phyloP scores from a whole-genome alignment of 2,329 filamentous ascomycete genomes.

The Volutella citrinella region DNA sequence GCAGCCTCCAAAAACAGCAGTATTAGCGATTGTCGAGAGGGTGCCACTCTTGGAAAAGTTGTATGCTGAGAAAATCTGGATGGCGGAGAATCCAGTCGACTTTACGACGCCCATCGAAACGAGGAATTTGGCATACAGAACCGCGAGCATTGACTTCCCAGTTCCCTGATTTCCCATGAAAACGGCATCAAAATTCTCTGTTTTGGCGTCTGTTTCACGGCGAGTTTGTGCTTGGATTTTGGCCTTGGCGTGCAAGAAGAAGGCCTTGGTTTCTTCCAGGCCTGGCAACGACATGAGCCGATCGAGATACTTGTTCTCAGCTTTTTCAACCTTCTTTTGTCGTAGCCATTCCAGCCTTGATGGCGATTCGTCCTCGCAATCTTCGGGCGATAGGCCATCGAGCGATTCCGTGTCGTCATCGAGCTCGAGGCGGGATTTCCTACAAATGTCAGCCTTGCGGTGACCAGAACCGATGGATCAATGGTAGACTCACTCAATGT shows the following conservation, averaged over 20 bases:
- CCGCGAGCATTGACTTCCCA: slow-evolving; percentile 28
- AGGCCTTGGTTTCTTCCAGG: slow-evolving; percentile 57
- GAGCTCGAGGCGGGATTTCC: slow-evolving; percentile 16
- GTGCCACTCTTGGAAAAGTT: slow-evolving; percentile 32
- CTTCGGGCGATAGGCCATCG: slow-evolving; percentile 26
- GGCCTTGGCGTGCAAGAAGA: slow-evolving; percentile 44
- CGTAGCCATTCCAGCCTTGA: slow-evolving; percentile 31
- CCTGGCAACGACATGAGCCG: slow-evolving; percentile 60
- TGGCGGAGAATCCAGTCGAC: slow-evolving; percentile 43
- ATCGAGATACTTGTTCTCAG: slow-evolving; percentile 54
- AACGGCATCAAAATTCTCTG: slow-evolving; percentile 34
- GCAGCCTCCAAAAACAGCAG: slow-evolving; percentile 52
- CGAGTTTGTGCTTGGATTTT: slow-evolving; percentile 49
- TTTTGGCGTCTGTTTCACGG: slow-evolving; percentile 46
- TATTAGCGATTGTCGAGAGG: slow-evolving; percentile 40
- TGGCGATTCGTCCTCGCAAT: slow-evolving; percentile 40
- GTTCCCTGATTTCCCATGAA: slow-evolving; percentile 30
- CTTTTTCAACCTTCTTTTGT: slow-evolving; percentile 44
- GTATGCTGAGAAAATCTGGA: slow-evolving; percentile 25
- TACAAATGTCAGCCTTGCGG: no score
- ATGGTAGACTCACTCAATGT: slow-evolving; percentile 30
- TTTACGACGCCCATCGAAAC: slow-evolving; percentile 25
- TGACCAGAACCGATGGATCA: no score
- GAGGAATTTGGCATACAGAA: slow-evolving; percentile 28
- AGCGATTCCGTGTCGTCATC: slow-evolving; percentile 27